Evolutionary conservation across 495 filamentous ascomycete species (phyloP).

Genomic region (Hypoxylon lenormandii): DNA sequence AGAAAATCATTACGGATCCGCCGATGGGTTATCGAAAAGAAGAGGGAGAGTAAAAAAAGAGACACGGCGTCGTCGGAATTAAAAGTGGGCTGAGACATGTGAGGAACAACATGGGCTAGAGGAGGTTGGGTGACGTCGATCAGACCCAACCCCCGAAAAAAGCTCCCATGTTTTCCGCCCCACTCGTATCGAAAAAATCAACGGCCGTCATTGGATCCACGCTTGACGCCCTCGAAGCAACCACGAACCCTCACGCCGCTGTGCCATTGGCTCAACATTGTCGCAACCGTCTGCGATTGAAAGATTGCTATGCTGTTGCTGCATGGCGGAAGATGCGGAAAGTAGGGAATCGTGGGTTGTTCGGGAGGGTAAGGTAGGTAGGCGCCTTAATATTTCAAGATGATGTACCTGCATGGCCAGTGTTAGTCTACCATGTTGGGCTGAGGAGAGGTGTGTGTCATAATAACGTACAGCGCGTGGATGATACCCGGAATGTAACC

Average conservation of each 20-base stretch:
- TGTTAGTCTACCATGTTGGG: conserved; percentile 23
- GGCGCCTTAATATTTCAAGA: not conserved
- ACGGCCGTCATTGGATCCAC: conserved; percentile 34
- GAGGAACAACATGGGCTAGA: not conserved
- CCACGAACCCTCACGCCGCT: conserved; percentile 30
- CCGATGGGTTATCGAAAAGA: conserved; percentile 13
- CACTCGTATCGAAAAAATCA: conserved; percentile 15
- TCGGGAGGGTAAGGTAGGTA: conserved; percentile 59
- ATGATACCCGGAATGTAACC: conserved; percentile 82
- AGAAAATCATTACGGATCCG: not conserved
- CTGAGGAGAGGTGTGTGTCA: not conserved
- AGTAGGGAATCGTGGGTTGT: conserved; percentile 10
- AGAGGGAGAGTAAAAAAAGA: not conserved
- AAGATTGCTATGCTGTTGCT: conserved; percentile 36
- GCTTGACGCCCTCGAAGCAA: conserved; percentile 31
- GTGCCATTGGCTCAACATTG: conserved; percentile 37
- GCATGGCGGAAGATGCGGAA: conserved; percentile 21
- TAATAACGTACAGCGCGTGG: conserved; percentile 70
- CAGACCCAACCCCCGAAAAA: conserved; percentile 18
- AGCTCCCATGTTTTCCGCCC: conserved; percentile 5
- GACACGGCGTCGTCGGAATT: conserved; percentile 18
- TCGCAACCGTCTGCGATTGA: conserved; percentile 24
- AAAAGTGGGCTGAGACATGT: conserved; percentile 19
- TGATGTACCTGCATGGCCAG: not conserved
- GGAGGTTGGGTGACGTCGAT: conserved; percentile 40